These are phyloP conservation scores for Phytophthora citricola DNA, from an alignment of 352 stramenopile genomes.

Conservation along the genomic window DNA sequence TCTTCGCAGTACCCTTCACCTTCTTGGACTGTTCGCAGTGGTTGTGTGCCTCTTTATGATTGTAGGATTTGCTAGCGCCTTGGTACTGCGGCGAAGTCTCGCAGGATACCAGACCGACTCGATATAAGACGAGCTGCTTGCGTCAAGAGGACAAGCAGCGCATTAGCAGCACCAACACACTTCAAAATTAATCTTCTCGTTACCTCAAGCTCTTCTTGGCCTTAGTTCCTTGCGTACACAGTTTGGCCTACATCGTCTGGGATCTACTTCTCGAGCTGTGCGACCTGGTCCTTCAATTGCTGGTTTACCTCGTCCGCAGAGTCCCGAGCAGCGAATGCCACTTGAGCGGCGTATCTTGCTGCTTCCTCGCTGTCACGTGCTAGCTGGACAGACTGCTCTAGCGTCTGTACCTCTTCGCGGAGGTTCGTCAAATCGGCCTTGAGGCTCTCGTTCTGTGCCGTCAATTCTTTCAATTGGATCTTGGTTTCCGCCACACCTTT, in stretches of 20 bases:
- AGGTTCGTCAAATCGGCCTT: conserved; percentile 43
- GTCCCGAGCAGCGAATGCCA: conserved; percentile 74
- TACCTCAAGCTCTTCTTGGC: conserved; percentile 22
- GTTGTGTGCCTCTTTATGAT: conserved; percentile 84
- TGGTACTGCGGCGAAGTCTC: conserved; percentile 79
- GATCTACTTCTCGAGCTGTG: conserved; percentile 40
- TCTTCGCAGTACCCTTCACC: conserved; percentile 62
- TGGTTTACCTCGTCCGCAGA: conserved; percentile 57
- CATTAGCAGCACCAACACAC: conserved; percentile 34
- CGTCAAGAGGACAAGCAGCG: conserved; percentile 10
- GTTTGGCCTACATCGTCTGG: conserved; percentile 17
- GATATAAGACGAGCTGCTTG: conserved; percentile 48
- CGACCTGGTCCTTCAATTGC: conserved; percentile 51
- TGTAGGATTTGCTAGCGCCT: conserved; percentile 67
- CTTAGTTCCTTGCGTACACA: conserved; percentile 22
- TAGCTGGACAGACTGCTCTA: conserved; percentile 50
- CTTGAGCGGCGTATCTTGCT: conserved; percentile 72
- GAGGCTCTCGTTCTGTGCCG: conserved; percentile 32
- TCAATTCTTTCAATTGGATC: conserved; percentile 39
- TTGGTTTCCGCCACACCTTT: conserved; percentile 36
- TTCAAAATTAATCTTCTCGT: conserved; percentile 46
- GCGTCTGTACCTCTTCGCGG: conserved; percentile 48
- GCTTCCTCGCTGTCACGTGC: conserved; percentile 78
- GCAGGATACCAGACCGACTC: conserved; percentile 88
- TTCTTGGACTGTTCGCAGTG: conserved; percentile 69